Percentiles rank a stretch among this genome's conserved stretches.
Evolutionary conservation across 768 basidiomycete genomes (phyloP).

Genomic region (Stropharia rugosoannulata): DNA sequence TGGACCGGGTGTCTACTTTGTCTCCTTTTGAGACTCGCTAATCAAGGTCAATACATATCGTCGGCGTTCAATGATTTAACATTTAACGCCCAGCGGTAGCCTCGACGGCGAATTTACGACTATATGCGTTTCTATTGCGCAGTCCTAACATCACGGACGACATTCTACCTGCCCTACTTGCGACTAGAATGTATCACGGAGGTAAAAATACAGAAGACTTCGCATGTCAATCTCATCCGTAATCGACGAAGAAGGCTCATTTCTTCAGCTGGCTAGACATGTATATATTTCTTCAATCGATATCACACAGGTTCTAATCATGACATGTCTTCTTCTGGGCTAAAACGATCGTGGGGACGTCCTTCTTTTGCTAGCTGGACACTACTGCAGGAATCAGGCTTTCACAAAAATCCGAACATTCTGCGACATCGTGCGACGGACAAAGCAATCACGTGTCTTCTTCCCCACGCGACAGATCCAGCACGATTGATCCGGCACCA

Average conservation of each 20-base stretch:
- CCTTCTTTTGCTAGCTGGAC: not conserved
- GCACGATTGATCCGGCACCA: not conserved
- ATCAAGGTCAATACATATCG: not conserved
- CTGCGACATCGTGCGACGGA: not conserved
- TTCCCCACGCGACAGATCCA: not conserved
- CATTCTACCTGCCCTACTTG: not conserved
- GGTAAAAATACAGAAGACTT: constrained; percentile 1
- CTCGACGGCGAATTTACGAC: not conserved
- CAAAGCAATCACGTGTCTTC: not conserved
- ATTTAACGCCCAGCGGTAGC: not conserved
- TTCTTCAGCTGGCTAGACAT: not conserved
- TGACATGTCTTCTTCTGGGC: not conserved
- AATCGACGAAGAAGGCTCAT: constrained; percentile 7
- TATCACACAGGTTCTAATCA: not conserved
- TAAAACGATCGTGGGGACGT: not conserved
- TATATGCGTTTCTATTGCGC: no score
- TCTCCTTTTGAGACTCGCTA: not conserved
- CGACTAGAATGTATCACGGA: not conserved
- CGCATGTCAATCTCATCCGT: constrained; percentile 8
- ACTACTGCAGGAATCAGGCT: not conserved
- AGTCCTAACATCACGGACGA: constrained; percentile 14
- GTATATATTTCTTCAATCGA: not conserved
- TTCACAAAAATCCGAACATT: not conserved
- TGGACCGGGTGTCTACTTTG: not conserved
- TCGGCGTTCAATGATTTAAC: not conserved